Evolutionary conservation across 2,329 filamentous ascomycete species (phyloP), one percentile per base, ranked within the genome.

Genomic region (Coniochaeta sp.): DNA sequence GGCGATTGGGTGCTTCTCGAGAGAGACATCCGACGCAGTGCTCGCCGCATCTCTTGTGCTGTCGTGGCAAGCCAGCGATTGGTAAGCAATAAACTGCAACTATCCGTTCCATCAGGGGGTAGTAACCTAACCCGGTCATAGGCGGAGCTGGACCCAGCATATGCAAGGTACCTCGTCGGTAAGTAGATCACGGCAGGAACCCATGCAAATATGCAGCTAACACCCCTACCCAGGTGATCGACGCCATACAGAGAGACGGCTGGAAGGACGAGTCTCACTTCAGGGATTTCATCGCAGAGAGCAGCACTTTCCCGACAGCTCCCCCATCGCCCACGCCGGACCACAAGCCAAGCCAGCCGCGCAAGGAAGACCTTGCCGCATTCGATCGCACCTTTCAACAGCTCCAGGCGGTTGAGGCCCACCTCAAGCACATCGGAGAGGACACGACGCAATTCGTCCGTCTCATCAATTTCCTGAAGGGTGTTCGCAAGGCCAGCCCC

Each of bases 21-120:
- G 86, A 67, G 86, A 89, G 58, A 96, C 92, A 62, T 93, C 91
- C 1, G 93, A 99, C 75, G 92, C 93, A 50, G 88, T 97, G 63
- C 82, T 99, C 59, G 93, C 93, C 28, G 91, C 93, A 34, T 97
- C 93, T 28, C 86, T 97, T 52, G 84, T 98, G 55, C 82, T 99
- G 57, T 96, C 93, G 40, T 98, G 95, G 93, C 93, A 98, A 77
- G 90, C 91, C 60, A 95, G 89, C 62, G 93, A 98, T 78, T 98
- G 93, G 93, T 96, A 82, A 80, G 88, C 70, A 72, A 72, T 78
- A 70, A 44, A 65, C 66, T 71, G 68, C 67, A 66, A 60, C 66
- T 64, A 66, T 52, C 69, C 68, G 68, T 26, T 54, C 34, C 55
- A 14, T 22, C 54, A 56, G 8, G 55, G n/a, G 62, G 60, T 59